These are phyloP conservation scores for Teunomyces aglyptinius DNA, from an alignment of 805 yeast species.

Conservation along the genomic window DNA sequence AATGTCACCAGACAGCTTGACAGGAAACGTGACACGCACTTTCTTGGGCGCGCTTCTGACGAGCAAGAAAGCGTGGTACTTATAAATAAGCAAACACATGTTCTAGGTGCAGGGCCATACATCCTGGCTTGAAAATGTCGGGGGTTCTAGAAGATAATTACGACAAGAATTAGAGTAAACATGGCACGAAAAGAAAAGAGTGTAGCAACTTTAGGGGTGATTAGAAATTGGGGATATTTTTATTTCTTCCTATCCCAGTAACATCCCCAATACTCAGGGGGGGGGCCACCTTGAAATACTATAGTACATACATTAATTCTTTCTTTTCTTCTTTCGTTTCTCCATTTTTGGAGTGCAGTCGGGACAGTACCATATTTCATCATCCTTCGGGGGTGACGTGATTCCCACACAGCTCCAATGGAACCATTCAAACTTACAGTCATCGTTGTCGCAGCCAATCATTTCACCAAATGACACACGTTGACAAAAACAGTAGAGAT, in stretches of 20 bases:
- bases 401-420: slow-evolving; percentile 94
- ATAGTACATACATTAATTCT: slow-evolving; percentile 11
- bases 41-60: not conserved
- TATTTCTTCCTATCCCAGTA: not conserved
- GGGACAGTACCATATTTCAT: slow-evolving; percentile 84
- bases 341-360: slow-evolving; percentile 60
- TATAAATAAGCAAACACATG: not conserved
- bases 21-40: not conserved
- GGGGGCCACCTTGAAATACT: not conserved
- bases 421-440: slow-evolving; percentile 92
- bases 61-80: not conserved
- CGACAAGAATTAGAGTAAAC: not conserved
- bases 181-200: too few relatives aligned
- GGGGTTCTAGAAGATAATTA: not conserved
- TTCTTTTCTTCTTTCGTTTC: slow-evolving; percentile 42
- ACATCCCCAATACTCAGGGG: too few relatives aligned
- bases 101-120: not conserved
- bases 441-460: slow-evolving; percentile 94
- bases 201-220: too few relatives aligned
- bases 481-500: slow-evolving; percentile 82
- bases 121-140: not conserved
- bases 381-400: slow-evolving; percentile 83
- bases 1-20: not conserved
- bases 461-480: slow-evolving; percentile 92
- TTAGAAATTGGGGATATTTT: too few relatives aligned